phyloP scores from a whole-genome alignment of 2,329 filamentous ascomycete genomes.

The Aspergillus sp. region DNA sequence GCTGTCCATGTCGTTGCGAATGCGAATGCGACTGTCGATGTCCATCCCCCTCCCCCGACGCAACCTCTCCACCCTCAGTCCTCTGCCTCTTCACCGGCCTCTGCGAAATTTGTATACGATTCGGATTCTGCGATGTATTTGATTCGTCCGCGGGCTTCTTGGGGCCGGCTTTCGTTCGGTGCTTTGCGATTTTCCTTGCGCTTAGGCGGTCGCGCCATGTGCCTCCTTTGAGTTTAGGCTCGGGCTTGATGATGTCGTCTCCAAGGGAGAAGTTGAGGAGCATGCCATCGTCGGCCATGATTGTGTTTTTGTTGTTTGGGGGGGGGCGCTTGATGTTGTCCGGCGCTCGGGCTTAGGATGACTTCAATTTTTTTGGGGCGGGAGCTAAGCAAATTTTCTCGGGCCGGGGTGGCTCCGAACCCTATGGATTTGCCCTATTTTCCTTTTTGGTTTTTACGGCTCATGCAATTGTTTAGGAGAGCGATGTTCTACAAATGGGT shows the following conservation, averaged over 20 bases:
- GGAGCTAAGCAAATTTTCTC: constrained; percentile 27
- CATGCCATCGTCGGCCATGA: constrained; percentile 92
- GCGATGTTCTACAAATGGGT: too few relatives aligned
- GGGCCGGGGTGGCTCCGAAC: constrained; percentile 22
- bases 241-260: constrained; percentile 57
- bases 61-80: constrained; percentile 37
- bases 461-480: not conserved
- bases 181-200: constrained; percentile 62
- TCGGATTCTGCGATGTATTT: constrained; percentile 23
- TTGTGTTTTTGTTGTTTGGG: constrained; percentile 4
- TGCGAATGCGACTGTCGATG: constrained; percentile 12
- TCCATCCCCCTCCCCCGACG: not conserved
- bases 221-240: constrained; percentile 72
- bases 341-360: too few relatives aligned
- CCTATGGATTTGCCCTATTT: constrained; percentile 28
- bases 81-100: constrained; percentile 37
- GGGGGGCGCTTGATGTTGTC: not conserved
- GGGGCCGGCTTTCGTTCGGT: constrained; percentile 41
- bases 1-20: constrained; percentile 27
- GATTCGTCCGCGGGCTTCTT: constrained; percentile 5
- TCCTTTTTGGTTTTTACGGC: constrained; percentile 11
- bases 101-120: constrained; percentile 24
- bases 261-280: constrained; percentile 83
- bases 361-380: constrained; percentile 4
- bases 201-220: constrained; percentile 82